Evolutionary conservation across 768 basidiomycete species (phyloP), one percentile per base, ranked within the genome.

Genomic region (Mycena chlorophos): DNA sequence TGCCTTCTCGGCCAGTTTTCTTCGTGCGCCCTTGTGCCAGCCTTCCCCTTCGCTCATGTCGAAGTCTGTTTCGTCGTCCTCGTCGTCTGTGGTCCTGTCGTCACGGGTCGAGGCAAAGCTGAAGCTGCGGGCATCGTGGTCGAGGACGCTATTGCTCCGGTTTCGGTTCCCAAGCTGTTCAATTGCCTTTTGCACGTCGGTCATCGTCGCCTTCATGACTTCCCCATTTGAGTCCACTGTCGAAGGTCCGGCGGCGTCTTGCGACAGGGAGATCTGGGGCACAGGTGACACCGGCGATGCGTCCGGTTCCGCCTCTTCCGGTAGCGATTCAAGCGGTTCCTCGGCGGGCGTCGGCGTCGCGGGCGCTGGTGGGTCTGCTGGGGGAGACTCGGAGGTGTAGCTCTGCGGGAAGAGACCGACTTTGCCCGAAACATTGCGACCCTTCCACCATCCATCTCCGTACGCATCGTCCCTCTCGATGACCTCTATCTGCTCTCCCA

Each of bases 391-490:
- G 0, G 89, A 79, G 0, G 95, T 96, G 66, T 98, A 98, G 58
- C 84, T 87, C 63, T 88, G 81, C 2, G 97, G 97, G 65, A 99
- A 98, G 12, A 99, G 75, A 2, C 97, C 97, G n/a, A 81, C 73
- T 68, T 86, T 86, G 4, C 95, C 96, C 13, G 82, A 75, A 5
- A 80, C 68, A 71, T 94, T 97, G 30, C 88, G 86, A 16, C 95
- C 94, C 91, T 79, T 75, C 93, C 93, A 98, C 97, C 97, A 98
- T 17, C 96, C 97, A 71, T 99, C 97, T 19, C 83, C 83, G 68
- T 91, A 98, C 54, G 83, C 72, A 61, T 98, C 97, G 67, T 98
- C 97, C 73, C 85, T 91, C 75, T 98, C 96, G 38, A 98, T 54
- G 26, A 99, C 85, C 66, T 91, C 87, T 63, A 98, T 92, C 53